Conservation (phyloP, 2,329 filamentous ascomycete genomes). For the Hypoxylon sp. region DNA sequence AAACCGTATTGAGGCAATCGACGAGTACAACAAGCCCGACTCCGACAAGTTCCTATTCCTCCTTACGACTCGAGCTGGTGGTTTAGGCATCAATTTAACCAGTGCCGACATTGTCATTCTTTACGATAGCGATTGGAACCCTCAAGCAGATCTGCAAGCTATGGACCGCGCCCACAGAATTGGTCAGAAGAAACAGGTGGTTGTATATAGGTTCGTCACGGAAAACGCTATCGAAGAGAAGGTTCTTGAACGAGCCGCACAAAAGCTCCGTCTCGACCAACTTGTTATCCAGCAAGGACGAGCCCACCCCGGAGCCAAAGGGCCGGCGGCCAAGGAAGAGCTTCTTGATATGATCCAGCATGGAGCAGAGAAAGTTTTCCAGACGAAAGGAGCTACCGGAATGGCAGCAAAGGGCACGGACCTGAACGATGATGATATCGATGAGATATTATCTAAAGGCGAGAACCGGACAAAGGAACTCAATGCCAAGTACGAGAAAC, state of each 20-base stretch:
- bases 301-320: conserved; percentile 90
- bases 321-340: conserved; percentile 95
- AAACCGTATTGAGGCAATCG: conserved; percentile 96
- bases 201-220: conserved; percentile 96
- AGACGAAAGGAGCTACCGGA: conserved; percentile 77
- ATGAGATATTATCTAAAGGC: conserved; percentile 86
- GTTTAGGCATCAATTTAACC: conserved; percentile 96
- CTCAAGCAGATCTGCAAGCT: conserved; percentile 96
- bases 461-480: conserved; percentile 91
- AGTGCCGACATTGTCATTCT: conserved; percentile 95
- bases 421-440: conserved; percentile 90
- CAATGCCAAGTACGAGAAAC: conserved; percentile 94
- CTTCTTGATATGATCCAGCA: conserved; percentile 98
- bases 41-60: conserved; percentile 98
- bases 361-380: conserved; percentile 94
- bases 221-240: conserved; percentile 99
- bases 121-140: conserved; percentile 99
- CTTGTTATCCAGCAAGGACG: conserved; percentile 98
- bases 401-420: conserved; percentile 73
- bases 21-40: conserved; percentile 96
- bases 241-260: conserved; percentile 94
- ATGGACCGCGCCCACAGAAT: conserved; percentile 99
- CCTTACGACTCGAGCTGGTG: conserved; percentile 94
- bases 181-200: conserved; percentile 97
- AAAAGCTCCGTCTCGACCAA: conserved; percentile 96